phyloP scores from a whole-genome alignment of 768 basidiomycete species.

The Tulasnella calospora region DNA sequence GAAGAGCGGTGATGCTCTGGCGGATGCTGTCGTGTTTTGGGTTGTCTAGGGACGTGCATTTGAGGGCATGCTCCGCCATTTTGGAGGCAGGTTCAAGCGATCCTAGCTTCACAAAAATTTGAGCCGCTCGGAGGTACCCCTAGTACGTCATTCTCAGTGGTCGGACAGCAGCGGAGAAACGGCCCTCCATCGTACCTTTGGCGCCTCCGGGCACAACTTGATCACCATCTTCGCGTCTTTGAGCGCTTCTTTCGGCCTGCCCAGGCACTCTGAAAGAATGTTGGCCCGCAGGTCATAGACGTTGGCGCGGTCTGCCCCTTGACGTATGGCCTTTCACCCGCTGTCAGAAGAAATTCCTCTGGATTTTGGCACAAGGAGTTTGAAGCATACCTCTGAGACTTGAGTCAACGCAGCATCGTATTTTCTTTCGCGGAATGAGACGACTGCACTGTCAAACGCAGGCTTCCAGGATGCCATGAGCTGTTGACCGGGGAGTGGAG shows the following conservation, averaged over 20 bases:
- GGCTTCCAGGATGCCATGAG: slow-evolving; percentile 5
- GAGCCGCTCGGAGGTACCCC: slow-evolving; percentile 17
- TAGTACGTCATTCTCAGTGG: neutral
- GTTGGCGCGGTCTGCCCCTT: slow-evolving; percentile 23
- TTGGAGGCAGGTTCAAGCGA: neutral
- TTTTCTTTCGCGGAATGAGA: slow-evolving; percentile 8
- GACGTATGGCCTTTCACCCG: slow-evolving; percentile 8
- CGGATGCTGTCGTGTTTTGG: slow-evolving; percentile 4
- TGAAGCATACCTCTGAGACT: slow-evolving; percentile 14
- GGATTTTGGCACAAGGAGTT: neutral
- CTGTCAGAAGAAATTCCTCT: neutral
- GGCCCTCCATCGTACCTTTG: neutral
- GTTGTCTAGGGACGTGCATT: slow-evolving; percentile 4
- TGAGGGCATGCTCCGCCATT: slow-evolving; percentile 23
- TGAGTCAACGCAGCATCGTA: slow-evolving; percentile 6
- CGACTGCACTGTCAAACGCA: slow-evolving; percentile 7
- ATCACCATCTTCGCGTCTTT: slow-evolving; percentile 25
- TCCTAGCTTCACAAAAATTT: slow-evolving; percentile 7
- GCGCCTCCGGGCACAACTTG: slow-evolving; percentile 13
- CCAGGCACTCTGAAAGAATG: slow-evolving; percentile 1
- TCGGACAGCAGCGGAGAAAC: neutral
- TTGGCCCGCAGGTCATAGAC: slow-evolving; percentile 23
- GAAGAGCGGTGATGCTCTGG: neutral
- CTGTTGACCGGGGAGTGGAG: neutral
- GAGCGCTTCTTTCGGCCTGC: slow-evolving; percentile 18